Conservation (phyloP, 176 grass and related monocot genomes). For the Saccharum officinarum region DNA sequence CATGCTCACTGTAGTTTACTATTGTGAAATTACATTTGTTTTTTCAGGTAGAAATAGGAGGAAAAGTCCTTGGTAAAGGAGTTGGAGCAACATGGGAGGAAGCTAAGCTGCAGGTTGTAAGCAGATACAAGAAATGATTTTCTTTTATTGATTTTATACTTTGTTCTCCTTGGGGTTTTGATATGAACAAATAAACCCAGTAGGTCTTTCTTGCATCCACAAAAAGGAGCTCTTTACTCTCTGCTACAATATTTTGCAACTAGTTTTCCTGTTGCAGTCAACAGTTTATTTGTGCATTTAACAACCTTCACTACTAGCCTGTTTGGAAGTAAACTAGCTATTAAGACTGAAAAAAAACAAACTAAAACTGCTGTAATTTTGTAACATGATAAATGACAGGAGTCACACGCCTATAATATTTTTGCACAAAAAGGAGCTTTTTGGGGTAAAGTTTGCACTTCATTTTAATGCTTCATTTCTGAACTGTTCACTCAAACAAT, state of each 20-base stretch:
- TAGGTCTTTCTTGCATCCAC: too few relatives aligned
- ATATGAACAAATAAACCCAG: not conserved
- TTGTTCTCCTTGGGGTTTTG: not conserved
- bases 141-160: constrained; percentile 9
- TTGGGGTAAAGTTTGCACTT: not conserved
- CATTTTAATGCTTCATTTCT: constrained; percentile 2
- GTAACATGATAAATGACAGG: not conserved
- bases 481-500: constrained; percentile 13
- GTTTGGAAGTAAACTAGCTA: constrained; percentile 7
- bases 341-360: not conserved
- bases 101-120: constrained; percentile 73
- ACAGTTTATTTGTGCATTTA: not conserved
- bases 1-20: not conserved
- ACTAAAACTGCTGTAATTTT: not conserved
- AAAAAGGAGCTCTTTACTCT: not conserved
- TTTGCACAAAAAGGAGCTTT: not conserved
- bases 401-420: not conserved
- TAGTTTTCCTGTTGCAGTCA: not conserved
- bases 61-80: constrained; percentile 69
- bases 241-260: not conserved
- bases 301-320: not conserved
- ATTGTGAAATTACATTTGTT: too few relatives aligned
- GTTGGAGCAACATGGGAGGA: constrained; percentile 82
- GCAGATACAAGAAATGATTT: not conserved
- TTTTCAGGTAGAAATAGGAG: constrained; percentile 71